Base-by-base conservation (phyloP, 805 yeast species). In the Candida taoyuanica region DNA sequence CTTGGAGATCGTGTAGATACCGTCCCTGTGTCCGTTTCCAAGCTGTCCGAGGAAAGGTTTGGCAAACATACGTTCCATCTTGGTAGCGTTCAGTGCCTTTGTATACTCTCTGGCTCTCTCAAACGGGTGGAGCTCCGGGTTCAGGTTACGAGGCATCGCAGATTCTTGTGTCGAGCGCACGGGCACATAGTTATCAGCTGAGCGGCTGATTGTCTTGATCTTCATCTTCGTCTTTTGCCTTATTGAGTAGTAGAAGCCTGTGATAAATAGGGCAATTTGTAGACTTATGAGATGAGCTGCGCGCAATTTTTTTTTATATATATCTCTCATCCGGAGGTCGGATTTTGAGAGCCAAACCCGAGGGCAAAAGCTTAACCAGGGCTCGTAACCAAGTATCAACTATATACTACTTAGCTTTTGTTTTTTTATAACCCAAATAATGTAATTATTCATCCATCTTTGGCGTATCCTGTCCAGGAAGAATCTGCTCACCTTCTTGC, bases 71-170 rank as follows among this genome's bases (percentile, higher is more conserved):
- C 97, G 74, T 58, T 91, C 98, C 65, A 93, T 62, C 59, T 93
- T 93, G 13, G 98, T 89, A 19, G 98, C 98, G 40, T 86, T 91
- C 37, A 93, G 64, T 0, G 98, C 98, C 49, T 89, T 76, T 15
- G 97, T 85, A 56, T 93, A 93, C 63, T 93, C 98, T 57, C 98
- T 73, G 5, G 98, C 97, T 51, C 98, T 72, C 64, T 93, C 98
- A 55, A 93, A 91, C 0, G 97, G 98, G 65, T 93, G 99, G 33
- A 93, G 68, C 17, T 91, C 93, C 2, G 98, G 96, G 57, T 91
- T 82, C 51, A 93, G 66, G 62, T 93, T 93, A 42, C 98, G 74
- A 0, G 97, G 91, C 37, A 86, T 61, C 17, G 91, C 76, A 3
- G 91, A 78, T 52, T 87, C 91, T 59, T 93, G 97, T 0, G 94